Conservation (phyloP, 208 protist genomes). For the Crithidia thermophila region DNA sequence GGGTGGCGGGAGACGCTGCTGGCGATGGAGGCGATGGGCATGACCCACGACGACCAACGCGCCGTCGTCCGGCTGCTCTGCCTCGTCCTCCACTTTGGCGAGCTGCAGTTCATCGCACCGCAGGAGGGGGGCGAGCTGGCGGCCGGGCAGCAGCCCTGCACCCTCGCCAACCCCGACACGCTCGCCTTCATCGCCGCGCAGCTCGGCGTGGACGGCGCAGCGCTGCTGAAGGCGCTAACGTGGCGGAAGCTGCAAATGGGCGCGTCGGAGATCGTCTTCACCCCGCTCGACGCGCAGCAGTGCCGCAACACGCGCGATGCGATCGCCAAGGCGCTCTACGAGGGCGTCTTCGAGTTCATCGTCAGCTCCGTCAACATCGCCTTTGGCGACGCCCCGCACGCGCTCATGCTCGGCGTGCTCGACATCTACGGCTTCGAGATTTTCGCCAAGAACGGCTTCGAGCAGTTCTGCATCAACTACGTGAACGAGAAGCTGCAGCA, state of each 20-base stretch:
- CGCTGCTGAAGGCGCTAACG: slow-evolving; percentile 64
- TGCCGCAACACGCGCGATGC: slow-evolving; percentile 92
- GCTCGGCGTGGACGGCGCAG: slow-evolving; percentile 51
- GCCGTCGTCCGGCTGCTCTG: slow-evolving; percentile 86
- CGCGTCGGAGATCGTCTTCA: slow-evolving; percentile 57
- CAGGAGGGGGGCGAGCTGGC: slow-evolving; percentile 33
- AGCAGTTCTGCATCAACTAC: slow-evolving; percentile 99
- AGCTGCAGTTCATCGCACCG: slow-evolving; percentile 85
- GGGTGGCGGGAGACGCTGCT: slow-evolving; percentile 79
- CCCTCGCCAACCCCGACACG: slow-evolving; percentile 30
- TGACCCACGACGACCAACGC: slow-evolving; percentile 71
- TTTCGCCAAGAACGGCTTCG: slow-evolving; percentile 96
- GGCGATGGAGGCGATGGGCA: slow-evolving; percentile 93
- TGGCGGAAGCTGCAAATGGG: slow-evolving; percentile 68
- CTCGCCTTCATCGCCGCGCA: slow-evolving; percentile 57
- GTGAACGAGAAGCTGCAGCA: slow-evolving; percentile 99
- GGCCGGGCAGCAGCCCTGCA: slow-evolving; percentile 34
- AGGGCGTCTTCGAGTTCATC: slow-evolving; percentile 96
- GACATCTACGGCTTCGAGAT: slow-evolving; percentile 98
- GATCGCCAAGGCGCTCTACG: slow-evolving; percentile 95
- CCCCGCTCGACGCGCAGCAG: slow-evolving; percentile 77
- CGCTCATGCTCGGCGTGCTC: slow-evolving; percentile 92
- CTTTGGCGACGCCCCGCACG: slow-evolving; percentile 64
- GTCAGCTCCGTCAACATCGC: slow-evolving; percentile 94
- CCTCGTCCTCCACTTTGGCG: slow-evolving; percentile 95